These are phyloP conservation scores for Porcisia deanei DNA, from an alignment of 208 protist genomes.

Conservation along the genomic window DNA sequence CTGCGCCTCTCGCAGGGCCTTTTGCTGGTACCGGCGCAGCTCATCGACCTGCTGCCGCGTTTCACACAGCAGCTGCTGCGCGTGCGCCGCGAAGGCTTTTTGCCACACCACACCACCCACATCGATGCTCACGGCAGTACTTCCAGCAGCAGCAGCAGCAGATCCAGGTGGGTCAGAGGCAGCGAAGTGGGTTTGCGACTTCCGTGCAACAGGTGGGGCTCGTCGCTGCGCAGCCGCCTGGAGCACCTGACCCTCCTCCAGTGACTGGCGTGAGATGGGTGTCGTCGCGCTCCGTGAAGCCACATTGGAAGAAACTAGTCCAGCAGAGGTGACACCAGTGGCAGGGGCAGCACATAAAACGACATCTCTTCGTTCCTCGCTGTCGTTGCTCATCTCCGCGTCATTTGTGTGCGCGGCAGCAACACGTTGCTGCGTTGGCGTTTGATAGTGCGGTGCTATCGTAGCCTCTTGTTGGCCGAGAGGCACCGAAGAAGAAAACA, in stretches of 20 bases:
- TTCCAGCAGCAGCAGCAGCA: background rate
- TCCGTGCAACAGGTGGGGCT: background rate
- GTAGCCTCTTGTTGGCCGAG: background rate
- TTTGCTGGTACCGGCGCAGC: constrained; percentile 10
- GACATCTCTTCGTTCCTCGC: background rate
- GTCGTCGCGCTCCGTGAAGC: background rate
- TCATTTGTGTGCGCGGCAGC: background rate
- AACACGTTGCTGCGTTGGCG: background rate
- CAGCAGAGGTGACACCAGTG: background rate
- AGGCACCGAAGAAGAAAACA: background rate
- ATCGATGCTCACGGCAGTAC: background rate
- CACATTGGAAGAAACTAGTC: background rate
- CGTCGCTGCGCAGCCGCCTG: background rate
- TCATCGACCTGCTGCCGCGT: constrained; percentile 25
- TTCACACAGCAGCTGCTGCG: constrained; percentile 20
- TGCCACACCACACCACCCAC: constrained; percentile 16
- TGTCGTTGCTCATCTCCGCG: background rate
- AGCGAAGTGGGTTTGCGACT: background rate
- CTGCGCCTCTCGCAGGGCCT: constrained; percentile 6
- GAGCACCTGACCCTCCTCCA: background rate
- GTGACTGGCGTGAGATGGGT: background rate
- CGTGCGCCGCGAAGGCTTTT: constrained; percentile 11
- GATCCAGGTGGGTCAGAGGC: background rate
- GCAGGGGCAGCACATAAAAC: background rate
- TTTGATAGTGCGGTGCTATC: background rate